A percentile compares a stretch with the other conserved stretches of the same genome.
phyloP scores from a whole-genome alignment of 2,329 filamentous ascomycete genomes.

The Hawksworthiomyces lignivorus region DNA sequence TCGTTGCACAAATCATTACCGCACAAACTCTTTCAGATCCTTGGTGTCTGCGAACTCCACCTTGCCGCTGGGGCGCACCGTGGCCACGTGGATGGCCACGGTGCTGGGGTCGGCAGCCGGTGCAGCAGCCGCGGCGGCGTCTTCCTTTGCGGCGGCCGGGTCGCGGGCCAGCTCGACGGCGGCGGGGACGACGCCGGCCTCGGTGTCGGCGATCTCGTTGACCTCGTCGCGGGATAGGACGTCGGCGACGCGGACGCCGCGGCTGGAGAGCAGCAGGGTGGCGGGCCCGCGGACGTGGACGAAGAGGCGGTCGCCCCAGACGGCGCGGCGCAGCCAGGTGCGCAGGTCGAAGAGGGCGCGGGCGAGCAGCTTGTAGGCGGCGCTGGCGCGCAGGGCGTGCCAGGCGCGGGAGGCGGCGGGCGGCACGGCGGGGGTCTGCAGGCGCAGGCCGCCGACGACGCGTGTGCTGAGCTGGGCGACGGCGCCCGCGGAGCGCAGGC shows the following conservation, averaged over 20 bases:
- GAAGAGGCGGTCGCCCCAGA: conserved; percentile 93
- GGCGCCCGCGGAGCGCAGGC: conserved; percentile 41
- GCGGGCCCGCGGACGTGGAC: conserved; percentile 81
- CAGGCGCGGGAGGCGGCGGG: conserved; percentile 58
- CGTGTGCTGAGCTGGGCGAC: conserved; percentile 1
- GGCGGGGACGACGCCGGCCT: conserved; percentile 60
- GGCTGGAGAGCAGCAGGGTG: conserved; percentile 80
- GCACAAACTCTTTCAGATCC: conserved; percentile 48
- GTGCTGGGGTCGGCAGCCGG: conserved; percentile 13
- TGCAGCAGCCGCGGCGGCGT: conserved; percentile 18
- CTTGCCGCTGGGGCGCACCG: conserved; percentile 53
- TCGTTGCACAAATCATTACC: conserved; percentile 21
- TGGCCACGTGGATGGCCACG: conserved; percentile 47
- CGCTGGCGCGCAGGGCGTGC: conserved; percentile 60
- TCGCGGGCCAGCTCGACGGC: conserved; percentile 40
- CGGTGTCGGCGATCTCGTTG: conserved; percentile 80
- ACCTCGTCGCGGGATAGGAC: conserved; percentile 70
- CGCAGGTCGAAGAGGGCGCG: conserved; percentile 60
- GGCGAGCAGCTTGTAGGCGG: conserved; percentile 63
- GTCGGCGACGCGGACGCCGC: conserved; percentile 72
- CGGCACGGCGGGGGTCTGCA: conserved; percentile 69
- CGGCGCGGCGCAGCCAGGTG: conserved; percentile 69
- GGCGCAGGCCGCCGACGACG: conserved; percentile 38
- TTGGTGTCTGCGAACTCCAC: conserved; percentile 57
- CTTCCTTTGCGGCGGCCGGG: conserved; percentile 27